Base-by-base conservation (phyloP, 148 eudicot species). In the Agrostemma githago region DNA sequence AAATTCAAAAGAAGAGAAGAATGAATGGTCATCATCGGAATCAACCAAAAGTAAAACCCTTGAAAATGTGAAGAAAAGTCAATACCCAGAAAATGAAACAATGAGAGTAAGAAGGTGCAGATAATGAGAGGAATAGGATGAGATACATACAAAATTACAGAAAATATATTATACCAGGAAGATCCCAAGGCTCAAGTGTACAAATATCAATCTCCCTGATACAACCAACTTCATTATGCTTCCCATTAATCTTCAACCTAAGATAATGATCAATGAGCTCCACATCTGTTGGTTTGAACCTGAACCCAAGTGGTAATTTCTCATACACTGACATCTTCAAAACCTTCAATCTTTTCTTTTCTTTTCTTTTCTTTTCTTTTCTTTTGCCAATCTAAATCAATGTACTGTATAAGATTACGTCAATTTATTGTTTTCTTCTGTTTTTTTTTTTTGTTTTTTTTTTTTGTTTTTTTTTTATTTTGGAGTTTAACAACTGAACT, bases 171-270 rank as follows among this genome's bases (percentile, higher is more conserved):
- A 40, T 70, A 95, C 99, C 92, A 21, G 99, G 99, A 67, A 95
- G 83, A 77, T 95, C 99, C 92, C 93, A 90, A 34, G 99, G 99
- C 62, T 95, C 99, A 48, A 75, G 79, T 76, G 83, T 89, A 65
- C 99, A 95, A 69, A 95, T 86, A 80, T 95, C 99, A 65, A 95
- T 82, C 76, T 95, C 99, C 0, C 85, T 84, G 46, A 95, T 95
- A 26, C 86, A 84, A 40, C 84, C 56, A 66, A 90, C 99, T 40
- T 83, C 85, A 20, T 80, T 79, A 6, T 92, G 81, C 58, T 71
- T 78, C 0, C 96, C 90, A 68, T 90, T 95, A 78, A 95, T 92
- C 86, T 95, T 95, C n/a, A 81, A 79, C 62, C 88, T 77, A 3
- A 95, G 79, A 71, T 90, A 95, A 80, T 92, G 96, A 82, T 90